A percentile compares a stretch with the other conserved stretches of the same genome.
Conservation (phyloP, 208 protist genomes). For the Acanthamoeba sp. region DNA sequence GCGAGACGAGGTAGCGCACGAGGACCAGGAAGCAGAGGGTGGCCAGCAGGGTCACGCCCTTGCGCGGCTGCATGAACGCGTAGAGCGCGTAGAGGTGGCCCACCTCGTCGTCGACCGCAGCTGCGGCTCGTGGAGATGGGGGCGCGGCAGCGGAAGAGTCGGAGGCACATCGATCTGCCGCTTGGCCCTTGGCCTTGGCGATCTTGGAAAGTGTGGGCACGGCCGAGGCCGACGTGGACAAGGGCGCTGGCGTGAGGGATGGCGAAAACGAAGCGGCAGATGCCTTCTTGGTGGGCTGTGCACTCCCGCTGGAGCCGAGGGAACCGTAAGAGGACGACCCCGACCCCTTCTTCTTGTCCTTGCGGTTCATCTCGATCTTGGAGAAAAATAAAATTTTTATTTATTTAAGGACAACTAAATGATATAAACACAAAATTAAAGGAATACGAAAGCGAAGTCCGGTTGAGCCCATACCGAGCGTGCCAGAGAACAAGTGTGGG, state of each 20-base stretch:
- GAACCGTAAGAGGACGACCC: not conserved
- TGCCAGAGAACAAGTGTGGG: too few species aligned
- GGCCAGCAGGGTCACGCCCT: not conserved
- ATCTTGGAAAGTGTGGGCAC: not conserved
- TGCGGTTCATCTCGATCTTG: not conserved
- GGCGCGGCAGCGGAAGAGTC: not conserved
- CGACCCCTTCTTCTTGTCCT: not conserved
- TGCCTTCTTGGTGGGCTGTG: not conserved
- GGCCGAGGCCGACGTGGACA: not conserved
- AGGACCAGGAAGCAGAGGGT: not conserved
- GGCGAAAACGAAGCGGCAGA: not conserved
- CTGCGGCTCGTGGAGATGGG: not conserved
- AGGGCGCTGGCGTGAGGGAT: not conserved
- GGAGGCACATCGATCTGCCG: not conserved
- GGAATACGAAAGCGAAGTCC: too few species aligned
- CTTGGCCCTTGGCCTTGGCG: not conserved
- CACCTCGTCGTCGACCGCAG: not conserved
- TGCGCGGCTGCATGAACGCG: not conserved
- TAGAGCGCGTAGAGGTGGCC: not conserved
- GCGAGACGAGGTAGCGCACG: slow-evolving; percentile 7
- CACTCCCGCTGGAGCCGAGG: not conserved
- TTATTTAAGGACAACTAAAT: too few species aligned
- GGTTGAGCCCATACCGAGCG: too few species aligned
- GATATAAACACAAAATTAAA: too few species aligned
- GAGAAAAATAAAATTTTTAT: not conserved